These are phyloP conservation scores for Durio zibethinus DNA, from an alignment of 345 rosid species.

Conservation along the genomic window DNA sequence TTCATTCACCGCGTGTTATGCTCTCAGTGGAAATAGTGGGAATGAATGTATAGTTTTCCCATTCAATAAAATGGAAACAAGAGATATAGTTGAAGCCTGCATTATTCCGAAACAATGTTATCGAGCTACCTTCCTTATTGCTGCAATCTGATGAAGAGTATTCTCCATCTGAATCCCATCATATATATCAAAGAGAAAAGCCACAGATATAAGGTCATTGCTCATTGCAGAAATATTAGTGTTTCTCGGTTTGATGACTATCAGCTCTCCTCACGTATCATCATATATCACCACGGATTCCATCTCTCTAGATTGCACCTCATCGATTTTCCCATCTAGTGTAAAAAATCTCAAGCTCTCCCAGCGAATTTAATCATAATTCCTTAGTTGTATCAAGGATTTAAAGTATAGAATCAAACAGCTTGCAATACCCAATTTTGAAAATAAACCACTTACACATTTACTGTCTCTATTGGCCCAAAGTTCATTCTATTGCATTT, in stretches of 20 bases:
- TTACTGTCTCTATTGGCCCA: constrained; percentile 25
- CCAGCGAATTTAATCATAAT: not conserved
- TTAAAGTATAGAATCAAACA: not conserved
- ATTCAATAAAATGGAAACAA: not conserved
- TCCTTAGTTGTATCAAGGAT: not conserved
- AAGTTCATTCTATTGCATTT: constrained; percentile 32
- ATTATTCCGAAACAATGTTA: not conserved
- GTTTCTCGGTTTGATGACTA: no score
- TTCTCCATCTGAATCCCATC: not conserved
- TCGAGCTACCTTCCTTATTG: not conserved
- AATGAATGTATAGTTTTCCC: not conserved
- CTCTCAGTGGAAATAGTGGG: not conserved
- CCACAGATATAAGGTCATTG: not conserved
- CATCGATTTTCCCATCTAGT: not conserved
- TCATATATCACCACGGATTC: not conserved
- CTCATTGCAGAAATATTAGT: not conserved
- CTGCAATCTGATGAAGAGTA: not conserved
- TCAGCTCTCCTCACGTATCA: not conserved
- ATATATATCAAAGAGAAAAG: not conserved
- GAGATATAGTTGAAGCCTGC: not conserved
- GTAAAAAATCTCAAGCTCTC: not conserved
- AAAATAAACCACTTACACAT: constrained; percentile 7
- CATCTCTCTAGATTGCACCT: not conserved
- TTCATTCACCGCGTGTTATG: not conserved
- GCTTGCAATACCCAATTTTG: not conserved